A percentile compares a stretch with the other conserved stretches of the same genome.
Evolutionary conservation across 176 grass and related monocot genomes (phyloP).

Genomic region (Puya raimondii): DNA sequence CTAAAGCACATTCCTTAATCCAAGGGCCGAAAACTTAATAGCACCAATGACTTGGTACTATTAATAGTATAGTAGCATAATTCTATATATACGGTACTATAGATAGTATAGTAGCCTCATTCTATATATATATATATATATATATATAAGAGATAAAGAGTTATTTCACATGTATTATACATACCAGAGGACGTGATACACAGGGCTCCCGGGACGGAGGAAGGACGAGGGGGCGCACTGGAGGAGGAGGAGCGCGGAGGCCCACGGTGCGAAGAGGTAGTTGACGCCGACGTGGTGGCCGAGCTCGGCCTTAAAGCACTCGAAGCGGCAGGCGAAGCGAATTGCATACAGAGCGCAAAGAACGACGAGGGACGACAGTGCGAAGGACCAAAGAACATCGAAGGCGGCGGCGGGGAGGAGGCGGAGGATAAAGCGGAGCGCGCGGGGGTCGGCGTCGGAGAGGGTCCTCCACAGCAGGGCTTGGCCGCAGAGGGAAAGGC

Average conservation of each 20-base stretch:
- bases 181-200: constrained; percentile 48
- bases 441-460: constrained; percentile 18
- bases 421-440: constrained; percentile 14
- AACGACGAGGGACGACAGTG: constrained; percentile 48
- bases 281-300: constrained; percentile 86
- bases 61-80: too few relatives aligned
- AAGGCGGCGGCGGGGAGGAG: constrained; percentile 61
- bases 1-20: too few relatives aligned
- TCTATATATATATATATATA: too few relatives aligned
- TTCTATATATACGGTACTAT: too few relatives aligned
- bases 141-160: too few relatives aligned
- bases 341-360: constrained; percentile 50
- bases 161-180: too few relatives aligned
- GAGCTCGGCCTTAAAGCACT: constrained; percentile 65
- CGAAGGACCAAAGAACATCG: constrained; percentile 71
- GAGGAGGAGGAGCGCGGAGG: constrained; percentile 73
- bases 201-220: constrained; percentile 25
- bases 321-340: constrained; percentile 48
- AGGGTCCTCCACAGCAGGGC: constrained; percentile 83
- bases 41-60: too few relatives aligned
- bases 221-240: constrained; percentile 55
- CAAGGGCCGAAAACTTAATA: too few relatives aligned
- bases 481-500: constrained; percentile 60
- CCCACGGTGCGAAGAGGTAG: constrained; percentile 92
- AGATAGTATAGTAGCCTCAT: too few relatives aligned